Base-by-base conservation (phyloP, 306 rosid species). In the Gynostemma pentaphyllum region DNA sequence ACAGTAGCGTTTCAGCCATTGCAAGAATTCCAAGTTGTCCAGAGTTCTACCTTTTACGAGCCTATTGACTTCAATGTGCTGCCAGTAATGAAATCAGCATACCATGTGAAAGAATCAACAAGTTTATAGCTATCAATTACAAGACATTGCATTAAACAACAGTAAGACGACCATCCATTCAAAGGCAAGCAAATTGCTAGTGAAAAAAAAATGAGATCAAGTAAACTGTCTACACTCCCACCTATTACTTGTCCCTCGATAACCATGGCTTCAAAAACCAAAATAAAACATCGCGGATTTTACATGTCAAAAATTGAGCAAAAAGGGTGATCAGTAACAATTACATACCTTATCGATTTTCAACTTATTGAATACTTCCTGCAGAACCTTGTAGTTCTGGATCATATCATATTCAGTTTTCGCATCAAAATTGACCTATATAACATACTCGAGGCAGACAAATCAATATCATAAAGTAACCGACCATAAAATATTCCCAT, bases 1-100 rank as follows among this genome's bases (percentile, higher is more conserved):
- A 47, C 96, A 92, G 80, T 86, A 88, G 62, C 87, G 98, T 71
- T 92, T 92, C 82, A 92, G 79, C 98, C 98, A 92, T 74, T 92
- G 98, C 53, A 92, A 78, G 78, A 92, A 86, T 74, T 92, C 98
- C 85, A 92, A 78, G 81, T 92, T 92, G 76, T 92, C 98, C 81
- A 92, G 71, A 28, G 98, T 92, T 54, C 98, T 80, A 66, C 98
- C 95, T 74, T 92, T 92, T 59, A 92, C 98, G 73, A 92, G 98
- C 82, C 95, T 83, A 78, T 82, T 79, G 70, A 92, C 95, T 82
- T 92, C 98, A 71, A 92, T 73, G 82, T 79, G 96, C 98, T 92
- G 86, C 50, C 61, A 69, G 30, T 71, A 10, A 62, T 21, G 32
- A 70, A 53, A 61, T 22, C 19, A 36, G 45, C n/a, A 57, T 34